Evolutionary conservation across 768 basidiomycete species (phyloP).

Genomic region (Collybiopsis confluens): DNA sequence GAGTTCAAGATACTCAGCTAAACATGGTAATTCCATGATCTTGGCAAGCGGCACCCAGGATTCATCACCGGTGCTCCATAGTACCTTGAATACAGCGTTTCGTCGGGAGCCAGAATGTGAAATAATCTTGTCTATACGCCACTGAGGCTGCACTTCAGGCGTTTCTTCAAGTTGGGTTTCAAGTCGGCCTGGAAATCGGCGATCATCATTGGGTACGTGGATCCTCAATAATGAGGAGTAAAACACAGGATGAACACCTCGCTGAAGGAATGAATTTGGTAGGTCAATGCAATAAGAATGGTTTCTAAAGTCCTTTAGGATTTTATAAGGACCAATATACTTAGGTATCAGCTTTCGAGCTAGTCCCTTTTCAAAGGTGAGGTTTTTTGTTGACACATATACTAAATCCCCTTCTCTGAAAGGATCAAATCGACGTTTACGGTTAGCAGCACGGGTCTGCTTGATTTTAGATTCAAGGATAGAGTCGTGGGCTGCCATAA

Average conservation of each 20-base stretch:
- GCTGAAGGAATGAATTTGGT: no score
- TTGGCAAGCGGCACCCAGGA: slow-evolving; percentile 14
- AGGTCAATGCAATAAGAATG: no score
- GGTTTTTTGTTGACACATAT: slow-evolving; percentile 29
- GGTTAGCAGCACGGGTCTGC: no score
- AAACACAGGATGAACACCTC: no score
- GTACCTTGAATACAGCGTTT: slow-evolving; percentile 1
- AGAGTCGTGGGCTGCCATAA: no score
- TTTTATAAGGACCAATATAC: no score
- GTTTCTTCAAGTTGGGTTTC: not conserved
- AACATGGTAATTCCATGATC: slow-evolving; percentile 8
- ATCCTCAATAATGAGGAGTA: no score
- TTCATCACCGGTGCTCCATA: slow-evolving; percentile 12
- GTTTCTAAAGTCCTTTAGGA: no score
- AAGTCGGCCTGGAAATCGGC: not conserved
- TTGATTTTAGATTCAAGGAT: no score
- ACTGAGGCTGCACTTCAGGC: slow-evolving; percentile 11
- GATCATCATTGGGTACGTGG: no score
- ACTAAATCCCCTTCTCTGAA: slow-evolving; percentile 20
- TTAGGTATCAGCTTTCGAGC: slow-evolving; percentile 29
- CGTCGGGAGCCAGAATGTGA: slow-evolving; percentile 5
- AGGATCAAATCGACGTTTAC: no score
- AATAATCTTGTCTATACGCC: slow-evolving; percentile 21
- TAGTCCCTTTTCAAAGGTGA: slow-evolving; percentile 25
- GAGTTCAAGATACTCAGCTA: slow-evolving; percentile 14